Evolutionary conservation across 164 flowering plant species (phyloP), one percentile per base, ranked within the genome.

Genomic region (Kalanchoe fedtschenkoi): DNA sequence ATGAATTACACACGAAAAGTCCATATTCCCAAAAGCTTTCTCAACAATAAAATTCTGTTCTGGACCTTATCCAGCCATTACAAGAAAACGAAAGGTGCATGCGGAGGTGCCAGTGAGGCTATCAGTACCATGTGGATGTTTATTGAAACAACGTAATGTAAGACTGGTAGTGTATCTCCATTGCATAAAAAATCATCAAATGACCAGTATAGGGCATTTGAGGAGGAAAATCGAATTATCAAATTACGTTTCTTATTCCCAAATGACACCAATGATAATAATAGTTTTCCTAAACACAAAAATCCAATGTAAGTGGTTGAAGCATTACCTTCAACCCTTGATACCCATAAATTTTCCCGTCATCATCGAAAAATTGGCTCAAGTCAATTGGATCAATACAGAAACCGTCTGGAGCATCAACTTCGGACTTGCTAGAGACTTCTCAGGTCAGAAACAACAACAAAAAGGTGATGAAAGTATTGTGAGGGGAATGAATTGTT

Each of bases 281-380:
- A 47, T 10, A 34, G n/a, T n/a, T n/a, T n/a, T n/a, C n/a, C n/a
- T n/a, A 11, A 26, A 41, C n/a, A 15, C 0, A 17, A 41, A 29
- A 34, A 15, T 6, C 19, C 13, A 63, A 51, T 19, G 28, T 26
- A 38, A 42, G 1, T n/a, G 22, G 46, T 9, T 55, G 15, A 8
- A 24, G 32, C 26, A 29, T 63, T 72, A 92, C 98, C 97, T 88
- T 83, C 72, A 92, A 73, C 28, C 76, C 88, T 65, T 81, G 74
- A 71, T 88, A 88, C 41, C 97, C 98, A 80, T 80, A 89, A 37
- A 92, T 86, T 66, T 80, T 84, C 39, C 97, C 98, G 72, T 88
- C 96, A 15, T 84, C 85, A 34, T 76, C 98, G 56, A 89, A 88
- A 66, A 92, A 89, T 35, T 66, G 73, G 63, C 78, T 82, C 77